Conservation (phyloP, 2,329 filamentous ascomycete species). For the Botrytis paeoniae region DNA sequence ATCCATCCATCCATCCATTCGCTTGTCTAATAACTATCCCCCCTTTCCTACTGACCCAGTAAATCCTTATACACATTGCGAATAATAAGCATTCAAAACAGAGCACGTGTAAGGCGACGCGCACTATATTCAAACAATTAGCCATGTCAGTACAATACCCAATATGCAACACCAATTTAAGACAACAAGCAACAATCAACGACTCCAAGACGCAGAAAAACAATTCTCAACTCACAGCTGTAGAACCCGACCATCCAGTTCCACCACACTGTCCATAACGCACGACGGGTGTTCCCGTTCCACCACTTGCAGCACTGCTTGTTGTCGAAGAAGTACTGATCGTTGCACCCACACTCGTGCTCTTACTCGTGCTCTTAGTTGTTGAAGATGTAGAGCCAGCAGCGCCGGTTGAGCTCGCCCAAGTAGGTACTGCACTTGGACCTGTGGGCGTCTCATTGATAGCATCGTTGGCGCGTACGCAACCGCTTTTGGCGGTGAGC, state of each 20-base stretch:
- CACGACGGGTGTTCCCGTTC: not conserved
- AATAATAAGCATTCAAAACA: not conserved
- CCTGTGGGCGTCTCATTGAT: slow-evolving; percentile 18
- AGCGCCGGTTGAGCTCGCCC: not conserved
- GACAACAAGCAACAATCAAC: not conserved
- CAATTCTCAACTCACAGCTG: slow-evolving; percentile 3
- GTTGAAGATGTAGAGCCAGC: not conserved
- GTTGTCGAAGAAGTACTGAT: not conserved
- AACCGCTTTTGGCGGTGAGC: slow-evolving; percentile 45
- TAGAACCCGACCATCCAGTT: slow-evolving; percentile 2
- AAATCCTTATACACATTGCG: slow-evolving; percentile 19
- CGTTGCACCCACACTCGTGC: not conserved
- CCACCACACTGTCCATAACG: slow-evolving; percentile 19
- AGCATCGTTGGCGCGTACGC: slow-evolving; percentile 27
- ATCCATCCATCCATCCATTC: not conserved
- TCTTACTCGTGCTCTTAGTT: not conserved
- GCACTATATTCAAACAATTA: not conserved
- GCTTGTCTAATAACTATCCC: not conserved
- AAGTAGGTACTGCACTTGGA: slow-evolving; percentile 4
- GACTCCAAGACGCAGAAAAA: not conserved
- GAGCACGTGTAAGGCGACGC: slow-evolving; percentile 13
- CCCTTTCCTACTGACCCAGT: not conserved
- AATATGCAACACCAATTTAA: not conserved
- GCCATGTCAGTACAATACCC: not conserved
- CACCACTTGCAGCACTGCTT: not conserved